These are phyloP conservation scores for Xerocomus brunneocitrinus DNA, from an alignment of 768 basidiomycete species.

Conservation along the genomic window DNA sequence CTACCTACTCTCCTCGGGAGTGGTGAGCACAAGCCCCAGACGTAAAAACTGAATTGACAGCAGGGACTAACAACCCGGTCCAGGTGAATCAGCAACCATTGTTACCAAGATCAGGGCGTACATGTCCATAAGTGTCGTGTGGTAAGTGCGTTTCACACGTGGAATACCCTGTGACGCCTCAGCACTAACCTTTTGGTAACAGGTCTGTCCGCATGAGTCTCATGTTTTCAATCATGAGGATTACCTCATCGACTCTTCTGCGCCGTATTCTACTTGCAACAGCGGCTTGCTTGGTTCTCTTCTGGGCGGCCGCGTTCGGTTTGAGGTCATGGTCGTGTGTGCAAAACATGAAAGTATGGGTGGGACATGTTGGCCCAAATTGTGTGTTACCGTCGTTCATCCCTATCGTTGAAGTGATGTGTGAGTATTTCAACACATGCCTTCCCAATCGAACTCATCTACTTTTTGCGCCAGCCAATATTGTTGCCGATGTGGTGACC, in stretches of 20 bases:
- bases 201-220: conserved; percentile 20
- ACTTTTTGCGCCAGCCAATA: not conserved
- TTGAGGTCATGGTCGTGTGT: conserved; percentile 9
- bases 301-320: conserved; percentile 3
- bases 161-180: not conserved
- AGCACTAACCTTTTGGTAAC: not conserved
- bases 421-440: not conserved
- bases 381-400: not conserved
- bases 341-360: no score
- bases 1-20: not conserved
- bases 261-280: conserved; percentile 1
- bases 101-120: not conserved
- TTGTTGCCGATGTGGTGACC: not conserved
- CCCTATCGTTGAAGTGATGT: not conserved
- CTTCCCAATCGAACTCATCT: not conserved
- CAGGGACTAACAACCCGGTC: not conserved
- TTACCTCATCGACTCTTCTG: not conserved
- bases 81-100: not conserved
- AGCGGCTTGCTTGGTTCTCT: not conserved
- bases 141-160: conserved; percentile 2
- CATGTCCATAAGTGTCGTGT: conserved; percentile 7
- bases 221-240: conserved; percentile 12
- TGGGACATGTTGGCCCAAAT: not conserved
- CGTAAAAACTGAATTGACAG: no score
- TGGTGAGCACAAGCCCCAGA: not conserved